phyloP scores from a whole-genome alignment of 345 rosid species.

The Moricandia moricandioides region DNA sequence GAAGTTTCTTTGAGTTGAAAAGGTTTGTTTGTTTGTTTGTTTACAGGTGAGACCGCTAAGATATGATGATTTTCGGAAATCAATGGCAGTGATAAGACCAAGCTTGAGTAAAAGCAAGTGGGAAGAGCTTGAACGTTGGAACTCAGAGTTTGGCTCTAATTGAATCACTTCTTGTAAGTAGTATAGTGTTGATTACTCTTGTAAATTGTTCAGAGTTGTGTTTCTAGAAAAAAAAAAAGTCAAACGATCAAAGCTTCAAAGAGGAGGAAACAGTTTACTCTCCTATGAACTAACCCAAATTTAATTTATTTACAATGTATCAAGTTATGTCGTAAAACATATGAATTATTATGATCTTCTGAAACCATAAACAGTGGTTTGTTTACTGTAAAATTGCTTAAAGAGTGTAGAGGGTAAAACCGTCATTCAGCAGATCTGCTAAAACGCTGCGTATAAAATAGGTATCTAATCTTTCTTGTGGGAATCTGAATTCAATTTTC shows the following conservation, averaged over 20 bases:
- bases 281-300: too few species aligned
- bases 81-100: constrained; percentile 84
- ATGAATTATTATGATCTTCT: too few species aligned
- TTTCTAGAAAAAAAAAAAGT: too few species aligned
- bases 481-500: constrained; percentile 4
- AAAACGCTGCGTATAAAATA: constrained; percentile 18
- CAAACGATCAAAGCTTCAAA: too few species aligned
- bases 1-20: not conserved
- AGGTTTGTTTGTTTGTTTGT: not conserved
- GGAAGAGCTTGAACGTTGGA: constrained; percentile 93
- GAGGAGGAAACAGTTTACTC: too few species aligned
- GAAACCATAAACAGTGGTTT: too few species aligned
- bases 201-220: constrained; percentile 10
- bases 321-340: too few species aligned
- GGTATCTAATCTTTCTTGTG: not conserved
- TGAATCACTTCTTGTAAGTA: constrained; percentile 26
- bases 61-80: constrained; percentile 74
- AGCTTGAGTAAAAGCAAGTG: constrained; percentile 84
- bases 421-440: not conserved
- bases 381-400: too few species aligned
- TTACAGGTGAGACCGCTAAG: constrained; percentile 73
- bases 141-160: constrained; percentile 77
- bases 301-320: too few species aligned
- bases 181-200: constrained; percentile 1
- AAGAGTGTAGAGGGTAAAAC: not conserved